Evolutionary conservation across 1,284 basidiomycete genomes (phyloP), one percentile per base, ranked within the genome.

Genomic region (Schizophyllum amplum): DNA sequence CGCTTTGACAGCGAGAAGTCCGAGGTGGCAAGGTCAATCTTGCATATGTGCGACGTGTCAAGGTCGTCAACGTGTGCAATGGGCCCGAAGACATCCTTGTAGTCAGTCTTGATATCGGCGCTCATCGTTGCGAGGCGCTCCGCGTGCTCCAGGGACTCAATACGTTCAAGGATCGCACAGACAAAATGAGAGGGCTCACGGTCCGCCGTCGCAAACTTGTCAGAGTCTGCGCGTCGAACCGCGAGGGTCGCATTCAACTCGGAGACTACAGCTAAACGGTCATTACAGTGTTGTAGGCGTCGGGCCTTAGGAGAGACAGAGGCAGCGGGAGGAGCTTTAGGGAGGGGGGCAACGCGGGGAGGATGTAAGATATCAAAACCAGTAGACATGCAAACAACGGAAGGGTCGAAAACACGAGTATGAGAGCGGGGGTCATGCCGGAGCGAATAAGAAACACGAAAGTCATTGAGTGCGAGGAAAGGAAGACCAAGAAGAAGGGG

Each of bases 21-120:
- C 11, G 11, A n/a, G n/a, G 64, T 59, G 6, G 60, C 60, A 0
- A 66, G 47, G 3, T 53, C 47, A 13, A 66, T 62, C 11, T 60
- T 51, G 25, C 61, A 61, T 4, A 46, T 47, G 4, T 60, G 56
- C 24, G 63, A 51, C 4, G 48, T 54, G 0, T 63, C 62, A 13
- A 66, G 26, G 1, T 52, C 24, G 13, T 60, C 48, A 15, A 56
- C 52, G 23, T 60, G 57, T 0, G 63, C 63, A 0, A 66, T 54
- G 0, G 59, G 59, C 1, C 47, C 58, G 15, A 63, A 64, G 21
- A 61, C 54, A 15, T 61, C 33, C 13, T 27, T 52, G 48, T 57
- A 64, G 1, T 59, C 49, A 0, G 0, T 11, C 48, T 62, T 59
- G 4, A 61, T 26, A 1, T 53, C 17, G 7, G 46, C 52, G 13